A percentile compares a stretch with the other conserved stretches of the same genome.
Evolutionary conservation across 2,329 filamentous ascomycete species (phyloP).

Genomic region (Sclerotinia trifoliorum): DNA sequence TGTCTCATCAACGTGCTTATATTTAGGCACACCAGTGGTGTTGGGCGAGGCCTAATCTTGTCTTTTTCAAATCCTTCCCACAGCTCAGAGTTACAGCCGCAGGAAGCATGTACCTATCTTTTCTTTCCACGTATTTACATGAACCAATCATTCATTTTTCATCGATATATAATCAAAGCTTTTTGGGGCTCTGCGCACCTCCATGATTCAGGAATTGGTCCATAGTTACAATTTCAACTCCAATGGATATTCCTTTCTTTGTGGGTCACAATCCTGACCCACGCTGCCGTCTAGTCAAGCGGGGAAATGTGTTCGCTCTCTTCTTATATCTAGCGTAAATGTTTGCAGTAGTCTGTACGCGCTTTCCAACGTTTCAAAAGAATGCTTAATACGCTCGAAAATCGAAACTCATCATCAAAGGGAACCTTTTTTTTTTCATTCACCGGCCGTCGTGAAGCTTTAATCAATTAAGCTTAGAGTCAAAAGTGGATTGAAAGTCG

Average conservation of each 20-base stretch:
- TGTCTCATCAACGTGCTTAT: neutral
- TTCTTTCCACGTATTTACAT: neutral
- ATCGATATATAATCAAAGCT: neutral
- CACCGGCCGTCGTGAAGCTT: neutral
- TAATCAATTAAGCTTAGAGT: neutral
- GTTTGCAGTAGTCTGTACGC: neutral
- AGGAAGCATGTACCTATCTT: neutral
- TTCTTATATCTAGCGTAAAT: neutral
- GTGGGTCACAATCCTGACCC: neutral
- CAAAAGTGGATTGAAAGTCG: constrained; percentile 3
- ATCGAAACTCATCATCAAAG: neutral
- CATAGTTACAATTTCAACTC: neutral
- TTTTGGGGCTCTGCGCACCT: neutral
- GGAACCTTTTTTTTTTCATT: neutral
- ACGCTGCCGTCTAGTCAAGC: neutral
- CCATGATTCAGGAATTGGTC: neutral
- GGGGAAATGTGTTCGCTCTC: neutral
- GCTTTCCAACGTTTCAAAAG: neutral
- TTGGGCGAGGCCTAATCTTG: neutral
- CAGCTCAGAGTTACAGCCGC: neutral
- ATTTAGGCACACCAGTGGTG: neutral
- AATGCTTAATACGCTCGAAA: neutral
- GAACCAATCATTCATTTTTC: neutral
- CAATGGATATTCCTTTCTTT: neutral
- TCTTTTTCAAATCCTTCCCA: neutral